Evolutionary conservation across 805 yeast genomes (phyloP), one percentile per base, ranked within the genome.

Genomic region (Clavispora phyllophila): DNA sequence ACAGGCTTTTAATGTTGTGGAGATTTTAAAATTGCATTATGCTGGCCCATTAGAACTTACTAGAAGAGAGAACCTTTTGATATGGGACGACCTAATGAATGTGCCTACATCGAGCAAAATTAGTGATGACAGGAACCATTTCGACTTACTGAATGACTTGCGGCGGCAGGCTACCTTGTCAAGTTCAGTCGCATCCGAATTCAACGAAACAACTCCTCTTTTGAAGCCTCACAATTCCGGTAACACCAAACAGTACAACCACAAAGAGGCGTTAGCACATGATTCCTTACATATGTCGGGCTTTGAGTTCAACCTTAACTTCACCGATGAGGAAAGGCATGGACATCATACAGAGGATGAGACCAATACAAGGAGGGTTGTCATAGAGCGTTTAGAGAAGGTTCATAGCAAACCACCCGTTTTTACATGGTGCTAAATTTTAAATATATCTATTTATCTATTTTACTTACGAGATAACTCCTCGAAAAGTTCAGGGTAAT

Each of bases 1-100:
- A 0, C 90, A 84, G 55, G 87, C 90, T 0, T 83, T 81, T 63
- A 83, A 82, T 49, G 82, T 84, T 3, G 84, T 82, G 3, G 87
- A 84, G 51, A 72, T 83, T 1, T 58, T 84, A 41, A 79, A 79
- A 53, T 62, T 65, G 25, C 66, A 71, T 1, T 70, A 73, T 18
- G 82, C 80, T 29, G 87, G 88, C 0, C 89, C 89, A 0, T 60
- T 83, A 42, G 88, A 83, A 47, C 62, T 84, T 10, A 82, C 81
- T 1, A 65, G 85, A 45, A 60, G 83, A 39, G 75, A 79, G 9
- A 66, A 82, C 37, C 65, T 81, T 24, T 54, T 78, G 42, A 76
- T 83, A 0, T 69, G 76, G 65, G 88, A 84, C 55, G 82, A 81
- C 34, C 68, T 69, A 15, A 74, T 80, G 78, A 76, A 73, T 40